A percentile compares a stretch with the other conserved stretches of the same genome.
Conservation (phyloP, 2,329 filamentous ascomycete genomes). For the Neopestalotiopsis rosae region DNA sequence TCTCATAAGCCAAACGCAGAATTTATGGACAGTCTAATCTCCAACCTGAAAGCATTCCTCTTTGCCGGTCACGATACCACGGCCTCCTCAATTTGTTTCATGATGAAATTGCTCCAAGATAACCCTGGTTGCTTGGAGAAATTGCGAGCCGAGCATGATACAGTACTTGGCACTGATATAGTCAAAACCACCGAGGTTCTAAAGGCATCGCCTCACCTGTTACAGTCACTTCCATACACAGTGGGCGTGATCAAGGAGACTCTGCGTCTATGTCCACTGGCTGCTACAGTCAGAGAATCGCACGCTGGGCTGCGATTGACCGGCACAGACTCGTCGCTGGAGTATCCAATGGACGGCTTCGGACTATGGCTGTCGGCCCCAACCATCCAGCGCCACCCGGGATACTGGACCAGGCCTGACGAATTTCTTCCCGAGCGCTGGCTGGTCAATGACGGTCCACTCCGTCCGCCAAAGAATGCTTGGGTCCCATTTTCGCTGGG, state of each 20-base stretch:
- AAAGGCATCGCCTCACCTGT: background rate
- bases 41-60: slow-evolving; percentile 29
- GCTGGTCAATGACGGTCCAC: background rate
- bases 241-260: slow-evolving; percentile 12
- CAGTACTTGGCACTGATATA: background rate
- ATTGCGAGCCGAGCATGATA: background rate
- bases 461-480: background rate
- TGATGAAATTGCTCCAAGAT: background rate
- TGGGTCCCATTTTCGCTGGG: slow-evolving; percentile 1
- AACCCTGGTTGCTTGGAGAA: background rate
- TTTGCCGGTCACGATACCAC: slow-evolving; percentile 36
- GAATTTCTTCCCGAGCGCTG: slow-evolving; percentile 7
- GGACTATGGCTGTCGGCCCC: background rate
- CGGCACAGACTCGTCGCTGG: background rate
- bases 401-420: background rate
- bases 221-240: background rate
- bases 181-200: background rate
- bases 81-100: slow-evolving; percentile 24
- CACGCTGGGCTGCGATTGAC: background rate
- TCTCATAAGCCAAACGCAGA: background rate
- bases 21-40: background rate
- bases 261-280: background rate
- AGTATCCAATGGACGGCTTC: background rate
- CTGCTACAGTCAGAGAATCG: background rate
- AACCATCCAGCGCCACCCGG: background rate